These are phyloP conservation scores for Harringtonia aguacate DNA, from an alignment of 2,329 filamentous ascomycete genomes.

Conservation along the genomic window DNA sequence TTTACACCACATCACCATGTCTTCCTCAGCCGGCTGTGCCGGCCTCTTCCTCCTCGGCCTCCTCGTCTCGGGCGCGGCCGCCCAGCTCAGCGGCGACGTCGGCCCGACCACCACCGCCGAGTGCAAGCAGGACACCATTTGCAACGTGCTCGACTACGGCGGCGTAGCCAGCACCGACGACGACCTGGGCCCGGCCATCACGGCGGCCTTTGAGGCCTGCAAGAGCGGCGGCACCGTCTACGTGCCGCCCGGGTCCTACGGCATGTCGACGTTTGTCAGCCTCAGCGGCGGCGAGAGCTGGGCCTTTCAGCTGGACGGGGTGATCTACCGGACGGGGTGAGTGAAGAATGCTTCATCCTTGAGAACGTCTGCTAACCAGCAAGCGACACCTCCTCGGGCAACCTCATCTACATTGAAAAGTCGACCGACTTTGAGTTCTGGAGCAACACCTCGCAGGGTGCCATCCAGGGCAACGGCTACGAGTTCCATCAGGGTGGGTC, in stretches of 20 bases:
- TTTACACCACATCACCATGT: no score
- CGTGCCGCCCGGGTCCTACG: slow-evolving; percentile 12
- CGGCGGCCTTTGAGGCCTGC: slow-evolving; percentile 37
- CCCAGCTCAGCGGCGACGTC: slow-evolving; percentile 29
- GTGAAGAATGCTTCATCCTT: not conserved
- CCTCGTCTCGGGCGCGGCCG: slow-evolving; percentile 3
- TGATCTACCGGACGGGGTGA: slow-evolving; percentile 13
- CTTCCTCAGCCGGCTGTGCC: no score
- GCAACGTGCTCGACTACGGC: slow-evolving; percentile 41
- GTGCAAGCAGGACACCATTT: slow-evolving; percentile 31
- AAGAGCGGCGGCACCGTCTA: slow-evolving; percentile 29
- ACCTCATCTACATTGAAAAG: slow-evolving; percentile 17
- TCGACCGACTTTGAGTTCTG: slow-evolving; percentile 35
- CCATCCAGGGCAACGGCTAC: slow-evolving; percentile 39
- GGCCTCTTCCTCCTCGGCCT: no score
- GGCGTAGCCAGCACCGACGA: slow-evolving; percentile 38
- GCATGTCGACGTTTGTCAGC: slow-evolving; percentile 13
- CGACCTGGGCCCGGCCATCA: slow-evolving; percentile 37
- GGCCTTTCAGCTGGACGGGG: slow-evolving; percentile 12
- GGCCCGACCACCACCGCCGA: slow-evolving; percentile 30
- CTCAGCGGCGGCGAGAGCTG: slow-evolving; percentile 9
- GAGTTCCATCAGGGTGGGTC: slow-evolving; percentile 25
- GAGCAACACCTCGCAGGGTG: slow-evolving; percentile 29
- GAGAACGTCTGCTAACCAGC: not conserved
- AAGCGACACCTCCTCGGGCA: slow-evolving; percentile 11